Base-by-base conservation (phyloP, 495 filamentous ascomycete genomes). In the Lentithecium fluviatile region DNA sequence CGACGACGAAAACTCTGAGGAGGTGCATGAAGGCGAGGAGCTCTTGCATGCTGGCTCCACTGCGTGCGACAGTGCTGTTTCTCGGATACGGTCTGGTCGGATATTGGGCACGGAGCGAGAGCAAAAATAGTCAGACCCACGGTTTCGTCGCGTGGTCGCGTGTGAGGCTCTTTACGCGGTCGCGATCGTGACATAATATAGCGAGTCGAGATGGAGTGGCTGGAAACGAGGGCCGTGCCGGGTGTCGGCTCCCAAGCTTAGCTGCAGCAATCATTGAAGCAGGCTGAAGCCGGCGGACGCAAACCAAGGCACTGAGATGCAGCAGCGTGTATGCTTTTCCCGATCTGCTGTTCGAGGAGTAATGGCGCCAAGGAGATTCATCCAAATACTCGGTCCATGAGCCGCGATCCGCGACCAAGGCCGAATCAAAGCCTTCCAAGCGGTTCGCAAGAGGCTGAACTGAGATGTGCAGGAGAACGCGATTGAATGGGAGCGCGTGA, bases 121-220 rank as follows among this genome's bases (percentile, higher is more conserved):
- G 19, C 19, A 43, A 15, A 43, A 43, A 43, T 43, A 43, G 40
- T 15, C 13, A 43, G 19, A 20, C 6, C 19, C 40, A 15, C 15
- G 40, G 40, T 43, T 43, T 43, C 40, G 40, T 43, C 40, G 40
- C 40, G 40, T 20, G 40, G 40, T 43, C 40, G 40, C 40, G 40
- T 43, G 40, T 43, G 40, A 43, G 40, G 40, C 40, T 43, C 40
- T 32, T 32, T 32, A 32, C 29, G 29, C 29, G 29, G 29, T 32
- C 29, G 29, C 29, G 29, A 32, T 32, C 40, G 13, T 43, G 15
- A 20, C 40, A 20, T 43, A 43, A 43, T 43, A 43, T 43, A 3
- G 13, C 13, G 13, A 20, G 40, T 6, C 15, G 15, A 43, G 40
- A 43, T 32, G 29, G 4, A 32, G 40, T 15, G 40, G 40, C 40